Conservation (phyloP, 2,329 filamentous ascomycete genomes). For the Aureobasidium sp. region DNA sequence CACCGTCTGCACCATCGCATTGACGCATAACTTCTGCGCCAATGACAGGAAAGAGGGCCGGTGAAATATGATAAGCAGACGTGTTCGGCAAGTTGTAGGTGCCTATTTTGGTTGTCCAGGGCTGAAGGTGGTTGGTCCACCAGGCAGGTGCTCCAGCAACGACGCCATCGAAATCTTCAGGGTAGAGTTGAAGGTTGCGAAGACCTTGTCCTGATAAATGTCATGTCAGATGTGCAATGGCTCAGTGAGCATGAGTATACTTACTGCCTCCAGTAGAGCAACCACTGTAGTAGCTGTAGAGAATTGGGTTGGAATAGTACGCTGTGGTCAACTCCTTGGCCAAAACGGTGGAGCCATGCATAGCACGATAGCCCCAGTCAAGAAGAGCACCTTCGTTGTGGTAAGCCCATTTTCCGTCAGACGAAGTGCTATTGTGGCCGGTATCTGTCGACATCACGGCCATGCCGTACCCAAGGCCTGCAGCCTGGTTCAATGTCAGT, state of each 20-base stretch:
- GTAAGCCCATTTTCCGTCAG: conserved; percentile 33
- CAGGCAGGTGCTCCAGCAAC: conserved; percentile 48
- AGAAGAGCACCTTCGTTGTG: conserved; percentile 31
- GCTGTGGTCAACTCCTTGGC: conserved; percentile 42
- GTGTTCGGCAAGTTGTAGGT: conserved; percentile 43
- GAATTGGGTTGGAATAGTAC: conserved; percentile 41
- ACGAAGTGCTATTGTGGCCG: conserved; percentile 35
- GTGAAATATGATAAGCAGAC: conserved; percentile 39
- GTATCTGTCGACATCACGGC: conserved; percentile 41
- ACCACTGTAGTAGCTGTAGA: conserved; percentile 50
- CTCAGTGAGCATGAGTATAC: neutral
- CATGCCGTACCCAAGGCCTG: conserved; percentile 35
- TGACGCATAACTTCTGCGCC: conserved; percentile 41
- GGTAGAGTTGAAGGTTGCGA: conserved; percentile 47
- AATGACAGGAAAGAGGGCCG: conserved; percentile 39
- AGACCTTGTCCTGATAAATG: conserved; percentile 40
- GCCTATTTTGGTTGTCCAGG: conserved; percentile 40
- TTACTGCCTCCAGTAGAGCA: conserved; percentile 53
- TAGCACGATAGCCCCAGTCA: conserved; percentile 35
- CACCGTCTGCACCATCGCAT: conserved; percentile 46
- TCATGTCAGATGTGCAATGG: neutral
- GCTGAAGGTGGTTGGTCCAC: conserved; percentile 45
- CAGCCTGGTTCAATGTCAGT: neutral
- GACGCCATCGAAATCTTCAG: conserved; percentile 52
- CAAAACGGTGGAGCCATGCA: conserved; percentile 45